Evolutionary conservation across 805 yeast species (phyloP), one percentile per base, ranked within the genome.

Genomic region (Candida takata): DNA sequence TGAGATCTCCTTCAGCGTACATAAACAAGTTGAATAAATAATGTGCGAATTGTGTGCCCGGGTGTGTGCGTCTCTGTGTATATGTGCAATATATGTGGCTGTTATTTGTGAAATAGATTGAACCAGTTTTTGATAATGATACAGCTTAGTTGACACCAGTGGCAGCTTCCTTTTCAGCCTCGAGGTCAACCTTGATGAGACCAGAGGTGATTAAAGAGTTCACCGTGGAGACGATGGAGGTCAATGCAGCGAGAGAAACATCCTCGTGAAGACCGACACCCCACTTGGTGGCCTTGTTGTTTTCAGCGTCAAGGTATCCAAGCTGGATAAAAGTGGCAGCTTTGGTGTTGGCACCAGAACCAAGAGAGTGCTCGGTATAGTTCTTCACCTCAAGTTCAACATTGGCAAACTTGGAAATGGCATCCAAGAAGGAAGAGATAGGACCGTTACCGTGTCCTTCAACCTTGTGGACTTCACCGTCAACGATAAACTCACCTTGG

Each of bases 221-320:
- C 34, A 82, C 65, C 38, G 81, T 69, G 14, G 88, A 76, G 29
- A 79, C 54, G 43, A 82, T 68, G 12, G 90, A 74, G 48, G 72
- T 70, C 51, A 84, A 73, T 6, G 95, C 79, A 32, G 96, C 92
- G 53, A 79, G 81, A 18, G 95, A 80, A 36, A 84, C 92, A 62
- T 88, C 95, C 61, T 79, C 90, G 56, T 85, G 80, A 43, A 86
- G 77, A 54, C 95, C 97, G 40, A 88, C 88, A 62, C 97, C 97
- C 95, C 96, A 88, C 50, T 59, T 59, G 41, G 61, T 52, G 32
- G 63, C 52, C 43, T 67, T 66, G 31, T 63, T 59, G 36, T 63
- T 64, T 30, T 58, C 60, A 16, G 62, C 65, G 29, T 66, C 63
- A 24, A 67, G 52, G 57, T 71, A 73, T 45, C 74, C 57, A 35